phyloP scores from a whole-genome alignment of 2,329 filamentous ascomycete species.

The Xylariaceae sp. region DNA sequence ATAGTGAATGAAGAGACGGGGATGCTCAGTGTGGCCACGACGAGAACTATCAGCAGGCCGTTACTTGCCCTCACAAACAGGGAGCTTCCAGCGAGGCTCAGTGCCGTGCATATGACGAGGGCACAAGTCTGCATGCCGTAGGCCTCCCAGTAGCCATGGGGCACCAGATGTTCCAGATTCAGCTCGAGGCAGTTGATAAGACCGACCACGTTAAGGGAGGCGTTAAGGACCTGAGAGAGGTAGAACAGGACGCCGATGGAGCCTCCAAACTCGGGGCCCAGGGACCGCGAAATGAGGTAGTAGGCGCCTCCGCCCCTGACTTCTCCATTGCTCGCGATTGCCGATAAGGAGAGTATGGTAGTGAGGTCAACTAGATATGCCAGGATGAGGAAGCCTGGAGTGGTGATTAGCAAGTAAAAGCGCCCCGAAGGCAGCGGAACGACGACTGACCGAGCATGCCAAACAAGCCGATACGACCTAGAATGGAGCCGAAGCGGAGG shows the following conservation, averaged over 20 bases:
- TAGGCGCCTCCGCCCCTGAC: conserved; percentile 84
- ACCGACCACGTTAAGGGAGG: conserved; percentile 80
- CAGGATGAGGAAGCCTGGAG: conserved; percentile 58
- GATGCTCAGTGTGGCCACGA: conserved; percentile 71
- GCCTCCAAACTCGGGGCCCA: conserved; percentile 83
- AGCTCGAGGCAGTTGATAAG: conserved; percentile 74
- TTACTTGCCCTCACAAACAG: conserved; percentile 78
- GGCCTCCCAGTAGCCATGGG: conserved; percentile 66
- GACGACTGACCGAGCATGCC: conserved; percentile 62
- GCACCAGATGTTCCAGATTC: conserved; percentile 61
- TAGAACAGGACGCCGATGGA: conserved; percentile 86
- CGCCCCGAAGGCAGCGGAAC: not conserved
- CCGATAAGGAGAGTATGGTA: conserved; percentile 78
- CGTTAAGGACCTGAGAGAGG: conserved; percentile 81
- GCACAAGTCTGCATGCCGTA: conserved; percentile 70
- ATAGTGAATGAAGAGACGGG: conserved; percentile 67
- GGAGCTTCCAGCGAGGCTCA: conserved; percentile 73
- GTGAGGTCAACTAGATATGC: conserved; percentile 80
- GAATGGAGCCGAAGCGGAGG: conserved; percentile 75
- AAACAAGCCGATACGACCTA: conserved; percentile 71
- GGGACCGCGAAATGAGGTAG: conserved; percentile 76
- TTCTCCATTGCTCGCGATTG: conserved; percentile 83
- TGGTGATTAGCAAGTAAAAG: conserved; percentile 2
- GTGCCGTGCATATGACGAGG: conserved; percentile 61
- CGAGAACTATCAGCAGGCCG: conserved; percentile 61